Percentiles rank a stretch among this genome's conserved stretches.
phyloP scores from a whole-genome alignment of 208 protist species.

The Crithidia acanthocephali region DNA sequence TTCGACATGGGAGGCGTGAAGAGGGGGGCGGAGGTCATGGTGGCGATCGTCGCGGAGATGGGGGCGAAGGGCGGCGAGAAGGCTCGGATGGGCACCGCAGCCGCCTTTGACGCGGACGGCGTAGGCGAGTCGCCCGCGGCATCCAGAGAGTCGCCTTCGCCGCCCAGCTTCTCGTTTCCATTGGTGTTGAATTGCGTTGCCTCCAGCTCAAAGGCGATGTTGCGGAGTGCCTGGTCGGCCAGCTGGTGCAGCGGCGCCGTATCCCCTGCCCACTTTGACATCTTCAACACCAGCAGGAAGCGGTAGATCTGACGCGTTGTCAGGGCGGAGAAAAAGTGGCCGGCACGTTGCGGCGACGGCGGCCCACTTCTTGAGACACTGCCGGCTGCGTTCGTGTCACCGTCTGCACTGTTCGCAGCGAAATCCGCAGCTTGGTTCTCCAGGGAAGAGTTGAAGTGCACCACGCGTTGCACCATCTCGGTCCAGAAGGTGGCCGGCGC shows the following conservation, averaged over 20 bases:
- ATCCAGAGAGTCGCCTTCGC: background rate
- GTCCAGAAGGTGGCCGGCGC: slow-evolving; percentile 71
- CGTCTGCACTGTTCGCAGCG: background rate
- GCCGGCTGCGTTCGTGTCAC: background rate
- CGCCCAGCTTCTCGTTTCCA: background rate
- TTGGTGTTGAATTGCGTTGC: slow-evolving; percentile 15
- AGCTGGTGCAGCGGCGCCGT: slow-evolving; percentile 53
- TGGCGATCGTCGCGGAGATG: background rate
- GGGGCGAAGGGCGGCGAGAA: background rate
- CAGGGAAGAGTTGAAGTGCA: slow-evolving; percentile 52
- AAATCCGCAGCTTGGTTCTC: slow-evolving; percentile 21
- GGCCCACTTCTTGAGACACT: background rate
- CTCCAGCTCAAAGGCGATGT: slow-evolving; percentile 80
- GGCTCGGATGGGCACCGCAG: too few relatives aligned
- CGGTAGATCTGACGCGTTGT: slow-evolving; percentile 83
- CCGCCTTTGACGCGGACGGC: too few relatives aligned
- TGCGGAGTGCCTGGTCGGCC: slow-evolving; percentile 69
- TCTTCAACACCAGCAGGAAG: slow-evolving; percentile 57
- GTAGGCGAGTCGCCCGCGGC: too few relatives aligned
- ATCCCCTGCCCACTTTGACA: slow-evolving; percentile 55
- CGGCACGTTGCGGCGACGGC: slow-evolving; percentile 4
- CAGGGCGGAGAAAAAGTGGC: slow-evolving; percentile 79
- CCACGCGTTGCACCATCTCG: slow-evolving; percentile 43
- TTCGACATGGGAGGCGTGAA: background rate
- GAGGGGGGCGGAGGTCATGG: background rate